Percentiles rank a stretch among this genome's conserved stretches.
Evolutionary conservation across 306 rosid genomes (phyloP).

Genomic region (Vigna angularis): DNA sequence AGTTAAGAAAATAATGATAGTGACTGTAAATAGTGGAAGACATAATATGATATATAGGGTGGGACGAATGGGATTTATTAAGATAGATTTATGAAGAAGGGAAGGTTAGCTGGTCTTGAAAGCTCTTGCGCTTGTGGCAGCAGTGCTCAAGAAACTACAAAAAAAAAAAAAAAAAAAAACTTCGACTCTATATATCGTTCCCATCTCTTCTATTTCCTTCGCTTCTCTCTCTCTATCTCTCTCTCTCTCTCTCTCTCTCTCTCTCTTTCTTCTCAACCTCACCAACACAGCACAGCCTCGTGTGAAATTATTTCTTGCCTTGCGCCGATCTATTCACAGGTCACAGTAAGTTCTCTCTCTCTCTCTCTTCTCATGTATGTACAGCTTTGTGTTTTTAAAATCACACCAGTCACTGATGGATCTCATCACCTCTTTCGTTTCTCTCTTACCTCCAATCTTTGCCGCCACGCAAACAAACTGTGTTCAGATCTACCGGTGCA

Average conservation of each 20-base stretch:
- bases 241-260: background rate
- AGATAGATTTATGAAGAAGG: constrained; percentile 39
- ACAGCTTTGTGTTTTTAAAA: constrained; percentile 11
- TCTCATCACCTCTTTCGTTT: constrained; percentile 39
- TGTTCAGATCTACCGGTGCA: constrained; percentile 54
- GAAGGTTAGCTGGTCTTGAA: constrained; percentile 28
- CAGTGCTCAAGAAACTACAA: constrained; percentile 41
- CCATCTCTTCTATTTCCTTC: constrained; percentile 23
- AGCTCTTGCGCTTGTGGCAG: constrained; percentile 36
- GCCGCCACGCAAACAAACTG: constrained; percentile 42
- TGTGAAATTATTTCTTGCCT: background rate
- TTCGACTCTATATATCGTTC: constrained; percentile 9
- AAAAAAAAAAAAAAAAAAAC: constrained; percentile 17
- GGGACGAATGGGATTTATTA: constrained; percentile 26
- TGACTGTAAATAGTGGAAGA: constrained; percentile 29
- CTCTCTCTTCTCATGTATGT: background rate
- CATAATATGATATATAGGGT: background rate
- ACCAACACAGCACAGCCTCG: background rate
- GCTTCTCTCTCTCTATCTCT: constrained; percentile 9
- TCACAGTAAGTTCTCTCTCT: constrained; percentile 41
- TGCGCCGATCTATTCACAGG: constrained; percentile 28
- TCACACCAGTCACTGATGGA: constrained; percentile 28
- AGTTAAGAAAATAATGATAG: constrained; percentile 36
- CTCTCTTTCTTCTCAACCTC: background rate
- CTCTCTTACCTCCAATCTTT: constrained; percentile 32